Percentiles rank a stretch among this genome's conserved stretches.
Evolutionary conservation across 2,329 filamentous ascomycete genomes (phyloP).

Genomic region (Teratosphaeria zuluensis): DNA sequence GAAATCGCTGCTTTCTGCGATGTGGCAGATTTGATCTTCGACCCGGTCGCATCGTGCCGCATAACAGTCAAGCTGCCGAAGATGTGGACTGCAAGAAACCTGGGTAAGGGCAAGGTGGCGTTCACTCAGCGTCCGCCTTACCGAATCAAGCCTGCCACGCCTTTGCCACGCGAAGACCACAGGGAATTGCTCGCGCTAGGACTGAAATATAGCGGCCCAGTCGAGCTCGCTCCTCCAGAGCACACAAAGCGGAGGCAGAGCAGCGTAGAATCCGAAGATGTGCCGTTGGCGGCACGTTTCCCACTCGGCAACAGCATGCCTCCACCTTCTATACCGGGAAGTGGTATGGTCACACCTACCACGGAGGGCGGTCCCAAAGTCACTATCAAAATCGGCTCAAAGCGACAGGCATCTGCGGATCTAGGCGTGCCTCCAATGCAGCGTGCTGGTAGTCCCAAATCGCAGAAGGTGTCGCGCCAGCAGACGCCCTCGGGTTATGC

Average conservation of each 20-base stretch:
- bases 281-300: not conserved
- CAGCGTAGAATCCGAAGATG: slow-evolving; percentile 5
- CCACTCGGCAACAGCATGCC: not conserved
- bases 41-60: slow-evolving; percentile 39
- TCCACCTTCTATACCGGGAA: not conserved
- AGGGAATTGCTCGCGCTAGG: slow-evolving; percentile 17
- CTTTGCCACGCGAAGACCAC: slow-evolving; percentile 21
- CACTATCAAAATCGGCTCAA: slow-evolving; percentile 6
- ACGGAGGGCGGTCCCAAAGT: slow-evolving; percentile 2
- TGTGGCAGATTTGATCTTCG: slow-evolving; percentile 48
- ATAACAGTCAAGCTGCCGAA: slow-evolving; percentile 46
- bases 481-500: slow-evolving; percentile 5
- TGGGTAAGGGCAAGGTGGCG: slow-evolving; percentile 39
- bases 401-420: slow-evolving; percentile 14
- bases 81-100: slow-evolving; percentile 46
- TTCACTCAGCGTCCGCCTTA: slow-evolving; percentile 21
- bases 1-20: slow-evolving; percentile 50
- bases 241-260: slow-evolving; percentile 5
- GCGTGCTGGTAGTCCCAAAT: slow-evolving; percentile 17
- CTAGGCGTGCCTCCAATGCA: not conserved
- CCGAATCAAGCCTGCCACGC: slow-evolving; percentile 18
- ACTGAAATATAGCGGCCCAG: slow-evolving; percentile 22
- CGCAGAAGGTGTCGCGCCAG: slow-evolving; percentile 9
- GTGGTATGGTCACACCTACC: slow-evolving; percentile 1
- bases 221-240: slow-evolving; percentile 7